These are phyloP conservation scores for Pluteus cervinus DNA, from an alignment of 768 basidiomycete species.

Conservation along the genomic window DNA sequence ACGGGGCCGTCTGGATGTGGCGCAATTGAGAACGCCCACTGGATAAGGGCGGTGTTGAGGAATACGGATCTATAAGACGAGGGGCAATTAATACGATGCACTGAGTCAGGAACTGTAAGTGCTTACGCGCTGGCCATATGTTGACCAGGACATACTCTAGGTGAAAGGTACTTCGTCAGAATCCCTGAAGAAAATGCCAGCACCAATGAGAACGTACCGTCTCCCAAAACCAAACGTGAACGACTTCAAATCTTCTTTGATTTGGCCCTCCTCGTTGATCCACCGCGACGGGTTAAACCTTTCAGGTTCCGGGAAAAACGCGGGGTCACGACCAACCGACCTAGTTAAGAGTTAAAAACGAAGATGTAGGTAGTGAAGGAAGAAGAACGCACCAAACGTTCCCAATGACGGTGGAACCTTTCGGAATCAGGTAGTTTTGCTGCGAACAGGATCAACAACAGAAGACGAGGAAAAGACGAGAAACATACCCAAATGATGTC, in stretches of 20 bases:
- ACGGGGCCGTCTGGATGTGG: slow-evolving; percentile 42
- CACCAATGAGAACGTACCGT: slow-evolving; percentile 20
- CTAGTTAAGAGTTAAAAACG: slow-evolving; percentile 19
- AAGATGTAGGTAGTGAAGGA: background rate
- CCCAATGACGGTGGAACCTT: slow-evolving; percentile 51
- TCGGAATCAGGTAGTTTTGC: slow-evolving; percentile 46
- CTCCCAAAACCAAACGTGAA: slow-evolving; percentile 56
- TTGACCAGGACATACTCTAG: slow-evolving; percentile 61
- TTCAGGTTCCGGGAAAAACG: slow-evolving; percentile 54
- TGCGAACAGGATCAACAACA: slow-evolving; percentile 11
- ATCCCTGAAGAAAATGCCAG: background rate
- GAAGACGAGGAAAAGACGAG: background rate
- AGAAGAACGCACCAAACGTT: slow-evolving; percentile 44
- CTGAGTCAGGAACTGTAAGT: background rate
- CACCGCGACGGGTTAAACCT: slow-evolving; percentile 54
- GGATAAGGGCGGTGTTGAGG: slow-evolving; percentile 54
- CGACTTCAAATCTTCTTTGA: slow-evolving; percentile 47
- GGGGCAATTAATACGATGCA: background rate
- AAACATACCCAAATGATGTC: slow-evolving; percentile 59
- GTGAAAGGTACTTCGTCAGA: background rate
- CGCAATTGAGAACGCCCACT: slow-evolving; percentile 60
- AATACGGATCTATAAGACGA: slow-evolving; percentile 47
- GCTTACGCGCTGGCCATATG: slow-evolving; percentile 46
- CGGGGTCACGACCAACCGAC: slow-evolving; percentile 53
- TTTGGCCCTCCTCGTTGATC: slow-evolving; percentile 35